phyloP scores from a whole-genome alignment of 257 asterid species.

The Primulina huaijiensis region DNA sequence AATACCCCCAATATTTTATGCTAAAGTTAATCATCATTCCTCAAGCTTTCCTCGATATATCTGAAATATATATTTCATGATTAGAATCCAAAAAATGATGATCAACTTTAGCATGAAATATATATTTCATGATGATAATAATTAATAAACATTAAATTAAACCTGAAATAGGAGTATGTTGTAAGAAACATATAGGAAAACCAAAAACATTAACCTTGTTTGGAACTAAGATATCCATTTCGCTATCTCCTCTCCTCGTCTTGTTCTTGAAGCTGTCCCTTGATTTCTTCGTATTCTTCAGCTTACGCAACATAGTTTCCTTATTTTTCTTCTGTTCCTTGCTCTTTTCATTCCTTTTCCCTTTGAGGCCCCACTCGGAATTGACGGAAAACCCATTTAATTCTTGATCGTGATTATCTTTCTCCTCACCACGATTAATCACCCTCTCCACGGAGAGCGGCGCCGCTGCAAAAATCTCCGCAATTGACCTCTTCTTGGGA shows the following conservation, averaged over 20 bases:
- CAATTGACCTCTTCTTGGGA: constrained; percentile 71
- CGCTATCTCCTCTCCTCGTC: constrained; percentile 22
- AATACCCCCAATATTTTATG: constrained; percentile 48
- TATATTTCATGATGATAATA: constrained; percentile 22
- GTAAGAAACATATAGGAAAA: constrained; percentile 15
- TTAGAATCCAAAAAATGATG: too few relatives aligned
- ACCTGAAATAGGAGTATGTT: not conserved
- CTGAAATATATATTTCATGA: too few relatives aligned
- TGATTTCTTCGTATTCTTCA: constrained; percentile 34
- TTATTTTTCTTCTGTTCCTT: constrained; percentile 22
- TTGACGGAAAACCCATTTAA: constrained; percentile 23
- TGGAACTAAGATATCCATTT: constrained; percentile 24
- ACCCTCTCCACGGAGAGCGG: constrained; percentile 46
- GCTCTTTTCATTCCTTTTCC: constrained; percentile 28
- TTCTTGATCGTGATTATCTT: not conserved
- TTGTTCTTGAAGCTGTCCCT: constrained; percentile 36
- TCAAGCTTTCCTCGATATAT: constrained; percentile 21
- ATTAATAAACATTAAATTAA: constrained; percentile 1
- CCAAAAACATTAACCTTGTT: constrained; percentile 42
- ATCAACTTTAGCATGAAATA: too few relatives aligned
- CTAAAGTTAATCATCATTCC: constrained; percentile 25
- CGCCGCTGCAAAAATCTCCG: constrained; percentile 65
- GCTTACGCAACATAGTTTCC: constrained; percentile 25
- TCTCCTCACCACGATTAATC: constrained; percentile 25
- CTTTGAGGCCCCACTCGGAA: constrained; percentile 29